These are phyloP conservation scores for Ceratobasidium sp. DNA, from an alignment of 1,284 basidiomycete genomes.

Conservation along the genomic window DNA sequence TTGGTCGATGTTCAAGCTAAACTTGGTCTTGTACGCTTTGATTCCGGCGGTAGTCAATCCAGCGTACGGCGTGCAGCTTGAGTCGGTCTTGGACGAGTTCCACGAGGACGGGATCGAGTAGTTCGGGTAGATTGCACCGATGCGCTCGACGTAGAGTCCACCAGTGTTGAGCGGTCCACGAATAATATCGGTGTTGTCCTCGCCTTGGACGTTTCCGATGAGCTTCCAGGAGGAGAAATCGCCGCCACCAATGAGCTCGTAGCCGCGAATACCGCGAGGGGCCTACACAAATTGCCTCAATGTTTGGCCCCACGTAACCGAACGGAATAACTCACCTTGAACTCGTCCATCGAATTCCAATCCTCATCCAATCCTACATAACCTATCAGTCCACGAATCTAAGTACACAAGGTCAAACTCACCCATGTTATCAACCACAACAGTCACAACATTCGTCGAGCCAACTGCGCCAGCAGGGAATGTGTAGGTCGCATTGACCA, in stretches of 20 bases:
- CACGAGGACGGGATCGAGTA: constrained; percentile 8
- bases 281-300: constrained; percentile 49
- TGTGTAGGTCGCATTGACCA: constrained; percentile 52
- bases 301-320: background rate
- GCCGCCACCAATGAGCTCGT: constrained; percentile 44
- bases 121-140: constrained; percentile 20
- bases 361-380: constrained; percentile 49
- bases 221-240: constrained; percentile 38
- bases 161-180: constrained; percentile 26
- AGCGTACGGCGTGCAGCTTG: constrained; percentile 10
- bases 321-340: constrained; percentile 49
- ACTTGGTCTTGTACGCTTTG: constrained; percentile 35
- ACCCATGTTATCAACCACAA: constrained; percentile 56
- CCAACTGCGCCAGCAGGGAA: constrained; percentile 55
- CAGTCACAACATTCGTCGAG: constrained; percentile 58
- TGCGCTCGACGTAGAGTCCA: constrained; percentile 31
- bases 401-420: background rate
- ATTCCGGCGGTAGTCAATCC: constrained; percentile 9
- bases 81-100: constrained; percentile 16
- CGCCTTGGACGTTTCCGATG: constrained; percentile 31
- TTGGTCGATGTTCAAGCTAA: background rate
- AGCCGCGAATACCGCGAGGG: constrained; percentile 54
- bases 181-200: constrained; percentile 31
- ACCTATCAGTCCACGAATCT: background rate
- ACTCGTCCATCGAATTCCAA: constrained; percentile 51